Percentiles rank a stretch among this genome's conserved stretches.
phyloP scores from a whole-genome alignment of 2,329 filamentous ascomycete species.

The Colletotrichum salicis region DNA sequence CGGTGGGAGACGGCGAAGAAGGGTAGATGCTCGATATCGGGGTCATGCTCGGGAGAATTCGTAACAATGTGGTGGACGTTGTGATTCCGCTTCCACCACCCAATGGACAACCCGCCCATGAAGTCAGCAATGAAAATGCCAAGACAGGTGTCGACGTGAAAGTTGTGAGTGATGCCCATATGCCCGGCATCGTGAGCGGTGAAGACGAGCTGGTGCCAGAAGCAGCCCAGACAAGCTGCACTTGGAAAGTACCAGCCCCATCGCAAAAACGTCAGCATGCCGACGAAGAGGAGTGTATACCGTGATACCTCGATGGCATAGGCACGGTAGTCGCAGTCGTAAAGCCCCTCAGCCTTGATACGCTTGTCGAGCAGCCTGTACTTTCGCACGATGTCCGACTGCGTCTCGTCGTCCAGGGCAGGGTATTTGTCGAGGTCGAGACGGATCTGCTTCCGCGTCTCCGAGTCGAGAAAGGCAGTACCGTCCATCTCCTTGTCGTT shows the following conservation, averaged over 20 bases:
- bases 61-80: conserved; percentile 98
- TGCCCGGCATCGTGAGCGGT: conserved; percentile 95
- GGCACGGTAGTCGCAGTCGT: conserved; percentile 82
- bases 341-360: conserved; percentile 80
- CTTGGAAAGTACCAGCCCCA: conserved; percentile 75
- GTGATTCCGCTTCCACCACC: conserved; percentile 98
- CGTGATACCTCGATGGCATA: conserved; percentile 81
- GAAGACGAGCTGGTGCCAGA: conserved; percentile 97
- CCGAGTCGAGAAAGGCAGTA: conserved; percentile 75
- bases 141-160: conserved; percentile 83
- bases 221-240: conserved; percentile 78
- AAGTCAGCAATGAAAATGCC: conserved; percentile 93
- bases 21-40: conserved; percentile 91
- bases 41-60: conserved; percentile 94
- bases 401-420: conserved; percentile 76
- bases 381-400: conserved; percentile 79
- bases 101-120: conserved; percentile 86
- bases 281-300: conserved; percentile 74
- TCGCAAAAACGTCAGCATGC: conserved; percentile 70
- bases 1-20: conserved; percentile 89
- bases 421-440: conserved; percentile 86
- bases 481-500: conserved; percentile 58
- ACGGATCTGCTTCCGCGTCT: conserved; percentile 79
- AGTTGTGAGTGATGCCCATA: conserved; percentile 96
- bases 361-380: conserved; percentile 82